phyloP scores from a whole-genome alignment of 2,329 filamentous ascomycete genomes.

The Tetracladium maxilliforme region DNA sequence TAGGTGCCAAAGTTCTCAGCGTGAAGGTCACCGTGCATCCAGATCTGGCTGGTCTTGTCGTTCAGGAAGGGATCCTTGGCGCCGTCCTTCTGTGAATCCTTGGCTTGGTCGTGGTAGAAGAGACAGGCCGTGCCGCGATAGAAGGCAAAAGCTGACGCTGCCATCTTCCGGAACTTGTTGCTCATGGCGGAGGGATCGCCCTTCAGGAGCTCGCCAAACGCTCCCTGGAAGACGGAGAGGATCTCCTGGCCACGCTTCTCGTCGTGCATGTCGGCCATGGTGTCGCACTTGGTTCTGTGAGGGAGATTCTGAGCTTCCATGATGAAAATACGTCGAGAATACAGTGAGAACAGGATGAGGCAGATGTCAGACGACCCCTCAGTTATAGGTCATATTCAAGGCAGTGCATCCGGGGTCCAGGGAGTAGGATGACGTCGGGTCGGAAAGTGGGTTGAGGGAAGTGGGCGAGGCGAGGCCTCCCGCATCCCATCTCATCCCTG shows the following conservation, averaged over 20 bases:
- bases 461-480: too few relatives aligned
- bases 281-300: too few relatives aligned
- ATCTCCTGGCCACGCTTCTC: conserved; percentile 7
- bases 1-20: conserved; percentile 9
- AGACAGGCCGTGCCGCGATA: conserved; percentile 7
- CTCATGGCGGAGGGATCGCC: neutral
- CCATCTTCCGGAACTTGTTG: conserved; percentile 8
- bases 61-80: conserved; percentile 4
- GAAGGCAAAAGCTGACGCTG: conserved; percentile 8
- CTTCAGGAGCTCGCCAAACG: conserved; percentile 4
- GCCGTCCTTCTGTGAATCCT: conserved; percentile 4
- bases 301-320: too few relatives aligned
- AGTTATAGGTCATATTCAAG: too few relatives aligned
- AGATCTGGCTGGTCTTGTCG: conserved; percentile 6
- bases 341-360: too few relatives aligned
- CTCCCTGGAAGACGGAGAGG: conserved; percentile 6
- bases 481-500: too few relatives aligned
- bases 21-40: conserved; percentile 9
- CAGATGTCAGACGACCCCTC: too few relatives aligned
- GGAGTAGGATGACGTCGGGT: too few relatives aligned
- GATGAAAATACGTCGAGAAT: too few relatives aligned
- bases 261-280: conserved; percentile 1
- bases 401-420: too few relatives aligned
- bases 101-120: conserved; percentile 8
- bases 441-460: too few relatives aligned